Evolutionary conservation across 768 basidiomycete species (phyloP), one percentile per base, ranked within the genome.

Genomic region (Pulveroboletus ravenelii): DNA sequence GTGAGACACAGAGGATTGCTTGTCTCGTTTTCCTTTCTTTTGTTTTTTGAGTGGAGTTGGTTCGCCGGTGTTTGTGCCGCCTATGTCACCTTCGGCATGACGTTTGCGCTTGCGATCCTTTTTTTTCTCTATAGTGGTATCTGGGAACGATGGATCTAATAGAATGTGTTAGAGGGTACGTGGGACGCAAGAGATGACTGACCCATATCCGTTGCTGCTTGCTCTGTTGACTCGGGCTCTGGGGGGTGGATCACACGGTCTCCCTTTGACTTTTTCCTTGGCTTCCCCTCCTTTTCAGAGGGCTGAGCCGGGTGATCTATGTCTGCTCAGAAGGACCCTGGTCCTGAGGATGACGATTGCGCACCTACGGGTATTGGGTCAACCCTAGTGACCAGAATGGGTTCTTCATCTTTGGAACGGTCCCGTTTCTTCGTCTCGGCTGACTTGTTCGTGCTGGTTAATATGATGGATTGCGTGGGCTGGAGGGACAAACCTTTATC

Each of bases 341-440:
- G 20, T 17, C n/a, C 1, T 9, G 15, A 29, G 18, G 9, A 36
- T 31, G 17, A 15, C 10, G 35, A 34, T 15, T 25, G 15, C 54
- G 20, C 9, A 55, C 55, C 48, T 45, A 25, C 12, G 13, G 7
- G 32, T 27, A 2, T 17, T 14, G 15, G 39, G 38, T 34, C 9
- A 23, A 23, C 20, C 4, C 4, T 23, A 4, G 20, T 4, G 10
- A 34, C 40, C 12, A 12, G 41, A 10, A 27, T 10, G 0, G 7
- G 1, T 17, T 41, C 18, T 3, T 47, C 58, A 20, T 48, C 36
- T 10, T 46, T 50, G 56, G 36, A 39, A 46, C 40, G 5, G 15
- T 48, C 43, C 29, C 38, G 73, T 14, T 63, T 67, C 58, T 69
- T 72, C 54, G 66, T 69, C 42, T 54, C 59, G 35, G 35, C 52